Evolutionary conservation across 2,329 filamentous ascomycete species (phyloP).

Genomic region (Nigrospora sphaerica): DNA sequence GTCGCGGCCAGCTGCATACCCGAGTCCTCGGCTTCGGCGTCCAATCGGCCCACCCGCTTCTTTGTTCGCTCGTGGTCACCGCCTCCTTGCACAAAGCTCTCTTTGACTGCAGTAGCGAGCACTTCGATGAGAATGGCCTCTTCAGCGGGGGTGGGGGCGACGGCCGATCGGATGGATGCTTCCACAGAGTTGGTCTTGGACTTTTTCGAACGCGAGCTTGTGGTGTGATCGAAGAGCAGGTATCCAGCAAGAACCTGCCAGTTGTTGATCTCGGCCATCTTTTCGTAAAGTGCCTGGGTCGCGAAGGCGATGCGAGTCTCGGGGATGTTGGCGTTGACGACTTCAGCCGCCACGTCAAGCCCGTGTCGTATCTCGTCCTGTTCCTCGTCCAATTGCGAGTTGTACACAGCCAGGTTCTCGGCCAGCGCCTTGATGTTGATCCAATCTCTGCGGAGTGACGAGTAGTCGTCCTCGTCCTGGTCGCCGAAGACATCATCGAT

Average conservation of each 20-base stretch:
- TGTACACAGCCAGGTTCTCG: conserved; percentile 76
- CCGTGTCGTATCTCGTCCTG: conserved; percentile 38
- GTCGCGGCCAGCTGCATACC: conserved; percentile 69
- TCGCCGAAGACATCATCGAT: conserved; percentile 69
- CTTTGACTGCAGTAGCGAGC: conserved; percentile 73
- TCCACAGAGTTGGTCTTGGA: conserved; percentile 52
- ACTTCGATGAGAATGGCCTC: conserved; percentile 84
- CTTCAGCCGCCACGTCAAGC: conserved; percentile 42
- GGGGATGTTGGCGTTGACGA: conserved; percentile 56
- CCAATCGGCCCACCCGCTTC: conserved; percentile 51
- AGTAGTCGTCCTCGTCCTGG: conserved; percentile 67
- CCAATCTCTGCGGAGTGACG: conserved; percentile 75
- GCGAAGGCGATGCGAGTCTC: conserved; percentile 84
- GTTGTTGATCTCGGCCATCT: conserved; percentile 69
- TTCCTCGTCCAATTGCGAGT: conserved; percentile 58
- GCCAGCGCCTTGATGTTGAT: conserved; percentile 86
- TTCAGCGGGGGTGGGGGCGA: conserved; percentile 68
- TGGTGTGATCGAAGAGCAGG: conserved; percentile 84
- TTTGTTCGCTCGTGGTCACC: conserved; percentile 57
- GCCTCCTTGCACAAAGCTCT: conserved; percentile 57
- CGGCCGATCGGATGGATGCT: conserved; percentile 59
- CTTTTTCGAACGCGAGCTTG: conserved; percentile 46
- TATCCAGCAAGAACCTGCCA: conserved; percentile 91
- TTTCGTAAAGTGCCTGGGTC: conserved; percentile 77
- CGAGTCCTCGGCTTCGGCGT: conserved; percentile 67